Evolutionary conservation across 257 asterid genomes (phyloP).

Genomic region (Fraxinus anomala): DNA sequence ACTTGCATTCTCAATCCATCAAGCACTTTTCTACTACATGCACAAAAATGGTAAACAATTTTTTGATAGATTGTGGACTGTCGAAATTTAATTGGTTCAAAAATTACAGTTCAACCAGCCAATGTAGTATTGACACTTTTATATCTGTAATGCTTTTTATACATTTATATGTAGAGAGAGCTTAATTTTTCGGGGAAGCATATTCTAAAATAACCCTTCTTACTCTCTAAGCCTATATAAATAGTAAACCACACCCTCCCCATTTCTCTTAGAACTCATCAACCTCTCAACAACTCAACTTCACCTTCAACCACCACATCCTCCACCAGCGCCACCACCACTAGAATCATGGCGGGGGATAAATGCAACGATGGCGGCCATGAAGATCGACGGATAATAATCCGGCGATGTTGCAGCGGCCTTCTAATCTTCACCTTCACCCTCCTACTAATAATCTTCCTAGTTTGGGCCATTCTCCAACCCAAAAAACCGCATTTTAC

Average conservation of each 20-base stretch:
- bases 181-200: too few species aligned
- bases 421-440: slow-evolving; percentile 48
- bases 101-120: too few species aligned
- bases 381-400: slow-evolving; percentile 30
- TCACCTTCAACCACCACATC: background rate
- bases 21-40: background rate
- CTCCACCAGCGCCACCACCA: background rate
- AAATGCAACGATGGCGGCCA: slow-evolving; percentile 81
- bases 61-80: too few species aligned
- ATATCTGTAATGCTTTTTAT: too few species aligned
- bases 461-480: slow-evolving; percentile 74
- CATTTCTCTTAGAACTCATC: background rate
- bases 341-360: slow-evolving; percentile 51
- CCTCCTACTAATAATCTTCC: slow-evolving; percentile 50
- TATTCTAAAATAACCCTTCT: too few species aligned
- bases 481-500: slow-evolving; percentile 79
- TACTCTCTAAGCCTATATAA: background rate
- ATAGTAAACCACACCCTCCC: background rate
- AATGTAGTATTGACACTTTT: too few species aligned
- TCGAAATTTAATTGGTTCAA: too few species aligned
- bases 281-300: slow-evolving; percentile 12
- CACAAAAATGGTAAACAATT: too few species aligned
- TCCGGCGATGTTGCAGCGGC: slow-evolving; percentile 40
- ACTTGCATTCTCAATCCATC: background rate
- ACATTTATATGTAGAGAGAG: too few species aligned